phyloP scores from a whole-genome alignment of 495 filamentous ascomycete genomes.

The Xylaria longipes region DNA sequence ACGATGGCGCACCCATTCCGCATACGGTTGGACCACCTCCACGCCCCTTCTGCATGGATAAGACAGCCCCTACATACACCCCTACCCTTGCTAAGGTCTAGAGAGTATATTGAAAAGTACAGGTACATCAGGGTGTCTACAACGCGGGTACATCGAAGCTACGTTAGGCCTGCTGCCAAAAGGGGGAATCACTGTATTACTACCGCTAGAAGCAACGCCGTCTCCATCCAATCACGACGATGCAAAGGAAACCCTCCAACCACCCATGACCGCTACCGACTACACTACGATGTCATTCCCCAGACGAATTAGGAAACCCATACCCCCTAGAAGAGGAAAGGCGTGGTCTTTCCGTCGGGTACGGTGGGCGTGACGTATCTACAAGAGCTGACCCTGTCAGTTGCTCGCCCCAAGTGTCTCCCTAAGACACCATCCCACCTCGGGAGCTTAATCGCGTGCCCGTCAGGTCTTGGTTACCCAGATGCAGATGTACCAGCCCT shows the following conservation, averaged over 20 bases:
- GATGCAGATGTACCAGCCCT: conserved; percentile 31
- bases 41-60: conserved; percentile 24
- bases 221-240: conserved; percentile 32
- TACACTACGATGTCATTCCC: conserved; percentile 28
- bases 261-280: conserved; percentile 30
- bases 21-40: conserved; percentile 27
- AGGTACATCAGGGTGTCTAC: conserved; percentile 32
- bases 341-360: conserved; percentile 30
- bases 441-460: conserved; percentile 14
- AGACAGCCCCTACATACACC: conserved; percentile 21
- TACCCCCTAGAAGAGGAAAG: conserved; percentile 43
- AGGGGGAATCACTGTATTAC: conserved; percentile 40
- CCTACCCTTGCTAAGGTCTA: conserved; percentile 16
- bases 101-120: conserved; percentile 15
- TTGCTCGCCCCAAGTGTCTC: conserved; percentile 38
- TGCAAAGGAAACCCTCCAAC: conserved; percentile 32
- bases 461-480: conserved; percentile 27
- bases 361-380: conserved; percentile 33
- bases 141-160: conserved; percentile 32
- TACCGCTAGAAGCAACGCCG: conserved; percentile 32
- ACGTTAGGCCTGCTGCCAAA: conserved; percentile 31
- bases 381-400: conserved; percentile 32
- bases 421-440: conserved; percentile 31
- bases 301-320: conserved; percentile 43
- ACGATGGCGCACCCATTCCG: conserved; percentile 27